Base-by-base conservation (phyloP, 2,329 filamentous ascomycete genomes). In the Fusarium paranaense region DNA sequence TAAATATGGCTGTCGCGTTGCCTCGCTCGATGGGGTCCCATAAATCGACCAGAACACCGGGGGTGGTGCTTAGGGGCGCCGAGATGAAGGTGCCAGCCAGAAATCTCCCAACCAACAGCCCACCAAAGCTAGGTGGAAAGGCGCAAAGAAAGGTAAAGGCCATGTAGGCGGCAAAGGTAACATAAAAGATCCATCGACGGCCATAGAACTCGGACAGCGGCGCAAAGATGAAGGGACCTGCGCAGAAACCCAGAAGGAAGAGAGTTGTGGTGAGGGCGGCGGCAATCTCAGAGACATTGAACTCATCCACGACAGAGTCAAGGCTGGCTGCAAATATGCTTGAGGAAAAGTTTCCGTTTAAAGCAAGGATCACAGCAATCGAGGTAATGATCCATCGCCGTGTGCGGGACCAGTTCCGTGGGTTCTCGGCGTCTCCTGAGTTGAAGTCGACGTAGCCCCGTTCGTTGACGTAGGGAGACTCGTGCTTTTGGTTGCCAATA, bases 201-300 rank as follows among this genome's bases (percentile, higher is more conserved):
- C 89, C 88, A 77, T 88, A 90, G 66, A 90, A 88, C 78, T 91
- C 89, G 40, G 85, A 88, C 22, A 90, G 76, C 0, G 89, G 90
- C 1, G 89, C 89, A 74, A 89, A 91, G 3, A 90, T 58, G 4
- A 92, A 81, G 0, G 90, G 90, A 0, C 90, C 90, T 3, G 87
- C 85, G 70, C 87, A 88, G 78, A 91, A 92, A 5, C 82, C 88
- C 5, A 90, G 82, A 30, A 90, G 81, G 73, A 90, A 90, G 11
- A 90, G 77, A 0, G 87, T 88, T 50, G 89, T 86, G 2, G 87
- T 87, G 10, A 90, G 81, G 2, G 83, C 84, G 0, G 86, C 86
- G 3, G 82, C 86, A 67, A 86, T 85, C 7, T 66, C 71, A 0
- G 87, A 89, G 2, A 90, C 83, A 18, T 80, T 72, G 62, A 90